phyloP scores from a whole-genome alignment of 2,329 filamentous ascomycete species.

The Fusarium palustre region DNA sequence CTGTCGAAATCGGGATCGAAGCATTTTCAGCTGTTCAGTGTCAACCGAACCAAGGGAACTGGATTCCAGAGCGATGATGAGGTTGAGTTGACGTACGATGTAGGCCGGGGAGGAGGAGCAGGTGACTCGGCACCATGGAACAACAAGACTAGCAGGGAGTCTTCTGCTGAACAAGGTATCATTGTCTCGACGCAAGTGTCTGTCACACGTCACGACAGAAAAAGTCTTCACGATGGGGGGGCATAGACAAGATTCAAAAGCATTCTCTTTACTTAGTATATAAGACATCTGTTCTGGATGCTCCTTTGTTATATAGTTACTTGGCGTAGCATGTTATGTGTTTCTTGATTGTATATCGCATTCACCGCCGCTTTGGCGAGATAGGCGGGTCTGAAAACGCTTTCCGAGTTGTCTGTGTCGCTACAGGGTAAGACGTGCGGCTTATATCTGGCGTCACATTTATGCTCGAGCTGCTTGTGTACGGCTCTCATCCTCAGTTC shows the following conservation, averaged over 20 bases:
- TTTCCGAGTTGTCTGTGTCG: no score
- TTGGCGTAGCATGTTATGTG: no score
- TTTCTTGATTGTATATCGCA: no score
- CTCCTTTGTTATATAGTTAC: no score
- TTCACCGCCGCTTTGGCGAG: no score
- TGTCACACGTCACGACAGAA: background rate
- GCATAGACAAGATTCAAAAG: accelerated
- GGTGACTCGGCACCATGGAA: background rate
- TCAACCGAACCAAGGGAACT: background rate
- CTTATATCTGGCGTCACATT: no score
- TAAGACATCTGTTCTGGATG: background rate
- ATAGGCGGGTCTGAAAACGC: no score
- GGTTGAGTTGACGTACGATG: constrained; percentile 10
- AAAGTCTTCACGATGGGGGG: background rate
- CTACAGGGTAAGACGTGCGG: no score
- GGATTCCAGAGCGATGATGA: constrained; percentile 19
- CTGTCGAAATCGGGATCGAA: constrained; percentile 14
- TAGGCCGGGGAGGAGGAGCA: background rate
- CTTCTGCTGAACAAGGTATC: background rate
- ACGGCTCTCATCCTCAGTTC: no score
- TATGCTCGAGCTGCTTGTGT: no score
- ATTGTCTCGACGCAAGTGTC: constrained; percentile 8
- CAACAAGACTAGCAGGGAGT: background rate
- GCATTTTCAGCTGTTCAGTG: constrained; percentile 14
- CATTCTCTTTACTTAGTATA: background rate